Evolutionary conservation across 1,139 yeast genomes (phyloP), one percentile per base, ranked within the genome.

Genomic region (Candida frijolesensis): DNA sequence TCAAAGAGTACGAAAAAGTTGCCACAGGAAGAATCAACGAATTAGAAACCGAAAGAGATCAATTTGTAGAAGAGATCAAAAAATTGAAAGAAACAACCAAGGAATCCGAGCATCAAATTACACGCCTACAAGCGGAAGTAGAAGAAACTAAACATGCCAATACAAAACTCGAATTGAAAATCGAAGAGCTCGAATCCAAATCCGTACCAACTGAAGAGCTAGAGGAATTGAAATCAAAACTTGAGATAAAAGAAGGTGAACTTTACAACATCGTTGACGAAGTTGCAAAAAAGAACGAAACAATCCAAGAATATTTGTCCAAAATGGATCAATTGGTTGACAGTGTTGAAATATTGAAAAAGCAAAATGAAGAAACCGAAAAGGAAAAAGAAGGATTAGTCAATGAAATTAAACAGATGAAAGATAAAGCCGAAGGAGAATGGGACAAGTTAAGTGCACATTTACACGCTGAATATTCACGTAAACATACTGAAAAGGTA

Each of bases 381-480:
- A 34, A 42, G 12, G 46, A 51, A 14, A 44, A 47, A 9, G 38
- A 43, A n/a, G 14, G 14, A 9, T 34, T 35, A 5, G 35, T 12
- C 22, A n/a, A 41, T 33, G 45, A 50, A 15, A 27, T 40, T 10
- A 27, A 67, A 43, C 79, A 76, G n/a, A 70, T 80, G 2, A 82
- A 77, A 52, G 70, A 74, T 45, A 50, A 52, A 39, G 53, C 58
- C 3, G 60, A 59, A 35, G 47, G 49, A 27, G 75, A 80, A 55
- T 67, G 85, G 32, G 82, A 82, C 53, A 76, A 78, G 56, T 68
- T 86, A 40, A 85, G 90, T 0, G 85, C 83, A 53, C 88, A 84
- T 57, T 70, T 87, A 12, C 87, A 86, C 60, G 72, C 78, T 22
- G 89, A 85, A 60, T 87, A 87, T 62, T 78, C 87, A 2, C 80